These are phyloP conservation scores for Tricholoma hemisulphureum DNA, from an alignment of 768 basidiomycete genomes.

Conservation along the genomic window DNA sequence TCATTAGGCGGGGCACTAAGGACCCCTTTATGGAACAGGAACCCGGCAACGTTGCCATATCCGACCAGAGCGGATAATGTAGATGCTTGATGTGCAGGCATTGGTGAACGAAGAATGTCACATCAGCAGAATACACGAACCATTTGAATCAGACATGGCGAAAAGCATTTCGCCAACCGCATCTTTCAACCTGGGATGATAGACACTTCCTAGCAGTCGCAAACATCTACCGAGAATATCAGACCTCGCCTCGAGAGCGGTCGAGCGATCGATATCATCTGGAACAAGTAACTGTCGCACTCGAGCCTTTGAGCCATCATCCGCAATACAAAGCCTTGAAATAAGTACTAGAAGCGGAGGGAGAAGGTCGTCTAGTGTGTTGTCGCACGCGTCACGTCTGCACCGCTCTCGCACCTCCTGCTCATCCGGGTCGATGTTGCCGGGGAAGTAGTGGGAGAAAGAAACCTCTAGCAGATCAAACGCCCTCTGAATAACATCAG, in stretches of 20 bases:
- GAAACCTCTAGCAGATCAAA: slow-evolving; percentile 66
- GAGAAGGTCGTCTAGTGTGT: slow-evolving; percentile 72
- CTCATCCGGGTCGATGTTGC: slow-evolving; percentile 62
- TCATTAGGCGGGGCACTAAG: slow-evolving; percentile 52
- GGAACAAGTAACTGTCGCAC: slow-evolving; percentile 74
- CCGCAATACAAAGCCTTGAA: slow-evolving; percentile 64
- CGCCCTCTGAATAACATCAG: slow-evolving; percentile 60
- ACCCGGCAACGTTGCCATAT: slow-evolving; percentile 94
- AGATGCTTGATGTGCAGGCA: slow-evolving; percentile 42
- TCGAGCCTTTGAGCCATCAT: slow-evolving; percentile 53
- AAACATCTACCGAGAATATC: slow-evolving; percentile 79
- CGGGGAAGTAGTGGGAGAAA: slow-evolving; percentile 64
- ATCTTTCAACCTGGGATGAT: slow-evolving; percentile 70
- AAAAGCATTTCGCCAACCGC: slow-evolving; percentile 86
- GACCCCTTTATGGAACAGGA: slow-evolving; percentile 90
- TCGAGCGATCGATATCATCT: slow-evolving; percentile 73
- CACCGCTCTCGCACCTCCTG: slow-evolving; percentile 51
- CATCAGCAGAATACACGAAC: slow-evolving; percentile 24
- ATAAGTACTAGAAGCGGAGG: slow-evolving; percentile 77
- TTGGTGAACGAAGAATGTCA: background rate
- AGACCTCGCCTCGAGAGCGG: slow-evolving; percentile 67
- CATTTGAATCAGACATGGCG: slow-evolving; percentile 76
- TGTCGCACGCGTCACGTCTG: slow-evolving; percentile 48
- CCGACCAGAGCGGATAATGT: slow-evolving; percentile 78
- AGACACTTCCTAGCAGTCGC: slow-evolving; percentile 71